Conservation (phyloP, 129 eudicot genomes). For the Artemisia annua region DNA sequence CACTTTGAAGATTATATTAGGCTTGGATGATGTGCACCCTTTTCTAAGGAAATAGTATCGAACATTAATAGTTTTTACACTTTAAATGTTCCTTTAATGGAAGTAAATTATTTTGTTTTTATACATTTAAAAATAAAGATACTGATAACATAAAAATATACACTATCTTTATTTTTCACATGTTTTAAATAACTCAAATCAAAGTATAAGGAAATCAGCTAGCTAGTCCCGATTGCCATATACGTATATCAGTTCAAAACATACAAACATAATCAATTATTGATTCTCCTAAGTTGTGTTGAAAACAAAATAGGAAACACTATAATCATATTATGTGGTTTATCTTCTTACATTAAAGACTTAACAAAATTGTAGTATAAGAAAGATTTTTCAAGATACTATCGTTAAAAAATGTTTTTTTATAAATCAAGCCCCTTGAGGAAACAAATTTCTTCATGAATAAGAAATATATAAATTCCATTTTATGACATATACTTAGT, state of each 20-base stretch:
- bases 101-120: too few species aligned
- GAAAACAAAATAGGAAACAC: slow-evolving; percentile 15
- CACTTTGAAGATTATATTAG: too few species aligned
- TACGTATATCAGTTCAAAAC: background rate
- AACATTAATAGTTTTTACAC: too few species aligned
- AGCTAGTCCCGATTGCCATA: background rate
- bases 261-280: background rate
- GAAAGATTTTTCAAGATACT: too few species aligned
- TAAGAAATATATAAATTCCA: too few species aligned
- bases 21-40: too few species aligned
- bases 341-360: background rate
- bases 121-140: background rate
- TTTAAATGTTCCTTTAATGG: too few species aligned
- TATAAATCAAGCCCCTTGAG: slow-evolving; percentile 10
- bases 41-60: too few species aligned
- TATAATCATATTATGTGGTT: background rate
- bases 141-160: background rate
- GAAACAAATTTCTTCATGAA: slow-evolving; percentile 9
- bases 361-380: too few species aligned
- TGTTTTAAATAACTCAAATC: slow-evolving; percentile 2
- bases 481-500: too few species aligned
- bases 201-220: background rate
- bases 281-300: background rate
- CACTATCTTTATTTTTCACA: background rate
- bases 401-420: too few species aligned